Percentiles rank a stretch among this genome's conserved stretches.
Evolutionary conservation across 352 stramenopile species (phyloP).

Genomic region (Phytopythium chamaehyphon): DNA sequence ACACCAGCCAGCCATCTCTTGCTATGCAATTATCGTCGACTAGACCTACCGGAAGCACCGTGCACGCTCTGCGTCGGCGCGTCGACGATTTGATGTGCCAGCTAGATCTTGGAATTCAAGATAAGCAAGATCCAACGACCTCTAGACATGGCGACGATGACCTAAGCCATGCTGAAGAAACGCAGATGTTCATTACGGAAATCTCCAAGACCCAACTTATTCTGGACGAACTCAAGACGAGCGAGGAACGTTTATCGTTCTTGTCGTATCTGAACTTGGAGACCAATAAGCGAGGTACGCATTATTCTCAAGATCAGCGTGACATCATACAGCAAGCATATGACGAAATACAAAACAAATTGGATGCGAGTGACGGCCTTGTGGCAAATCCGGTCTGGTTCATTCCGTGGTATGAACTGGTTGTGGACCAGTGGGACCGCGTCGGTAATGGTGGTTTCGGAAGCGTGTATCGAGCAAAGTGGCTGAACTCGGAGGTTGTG

Average conservation of each 20-base stretch:
- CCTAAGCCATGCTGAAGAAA: not conserved
- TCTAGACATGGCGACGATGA: too few species aligned
- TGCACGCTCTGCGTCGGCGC: not conserved
- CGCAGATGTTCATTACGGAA: not conserved
- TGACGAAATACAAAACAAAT: not conserved
- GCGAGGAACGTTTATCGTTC: not conserved
- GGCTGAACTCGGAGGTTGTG: constrained; percentile 11
- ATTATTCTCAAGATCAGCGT: not conserved
- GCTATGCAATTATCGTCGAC: constrained; percentile 1
- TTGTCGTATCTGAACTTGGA: not conserved
- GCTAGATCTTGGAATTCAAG: not conserved
- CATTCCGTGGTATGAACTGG: not conserved
- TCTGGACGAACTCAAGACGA: not conserved
- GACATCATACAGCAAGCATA: not conserved
- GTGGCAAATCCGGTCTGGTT: not conserved
- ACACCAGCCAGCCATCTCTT: not conserved
- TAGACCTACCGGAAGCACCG: not conserved
- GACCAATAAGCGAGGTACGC: not conserved
- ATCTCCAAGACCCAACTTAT: not conserved
- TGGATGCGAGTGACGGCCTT: not conserved
- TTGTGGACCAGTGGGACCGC: not conserved
- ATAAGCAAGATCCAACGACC: too few species aligned
- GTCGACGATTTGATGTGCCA: too few species aligned
- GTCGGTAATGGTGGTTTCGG: constrained; percentile 4
- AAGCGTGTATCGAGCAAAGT: constrained; percentile 8